Evolutionary conservation across 495 filamentous ascomycete species (phyloP).

Genomic region (Hypomontagnella submonticulosa): DNA sequence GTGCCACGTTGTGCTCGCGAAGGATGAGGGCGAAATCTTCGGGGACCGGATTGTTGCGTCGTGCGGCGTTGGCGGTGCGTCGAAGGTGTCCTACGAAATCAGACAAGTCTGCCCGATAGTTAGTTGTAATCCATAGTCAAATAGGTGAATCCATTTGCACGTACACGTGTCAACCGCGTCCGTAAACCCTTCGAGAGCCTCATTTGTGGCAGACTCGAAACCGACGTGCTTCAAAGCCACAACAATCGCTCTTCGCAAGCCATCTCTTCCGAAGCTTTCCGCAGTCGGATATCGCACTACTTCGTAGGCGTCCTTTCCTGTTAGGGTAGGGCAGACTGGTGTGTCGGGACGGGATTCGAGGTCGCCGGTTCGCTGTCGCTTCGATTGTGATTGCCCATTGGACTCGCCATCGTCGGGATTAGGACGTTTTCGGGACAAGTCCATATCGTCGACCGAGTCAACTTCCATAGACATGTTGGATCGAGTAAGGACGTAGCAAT

Average conservation of each 20-base stretch:
- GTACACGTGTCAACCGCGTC: slow-evolving; percentile 54
- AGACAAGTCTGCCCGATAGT: slow-evolving; percentile 48
- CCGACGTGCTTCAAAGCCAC: slow-evolving; percentile 55
- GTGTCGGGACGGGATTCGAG: slow-evolving; percentile 21
- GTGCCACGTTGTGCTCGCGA: slow-evolving; percentile 49
- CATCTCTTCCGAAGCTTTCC: slow-evolving; percentile 51
- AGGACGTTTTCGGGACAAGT: slow-evolving; percentile 31
- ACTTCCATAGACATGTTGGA: not conserved
- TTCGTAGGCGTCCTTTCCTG: slow-evolving; percentile 10
- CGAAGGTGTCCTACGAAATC: slow-evolving; percentile 49
- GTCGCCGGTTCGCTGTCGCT: slow-evolving; percentile 47
- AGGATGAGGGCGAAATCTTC: slow-evolving; percentile 55
- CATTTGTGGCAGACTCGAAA: slow-evolving; percentile 52
- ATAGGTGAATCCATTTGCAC: slow-evolving; percentile 11
- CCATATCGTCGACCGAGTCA: slow-evolving; percentile 15
- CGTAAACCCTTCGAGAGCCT: slow-evolving; percentile 58
- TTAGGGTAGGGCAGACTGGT: not conserved
- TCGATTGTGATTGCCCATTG: slow-evolving; percentile 33
- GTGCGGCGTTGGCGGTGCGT: slow-evolving; percentile 48
- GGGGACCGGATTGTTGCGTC: slow-evolving; percentile 52
- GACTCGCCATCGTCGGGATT: slow-evolving; percentile 28
- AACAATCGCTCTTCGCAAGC: slow-evolving; percentile 53
- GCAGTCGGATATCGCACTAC: slow-evolving; percentile 34
- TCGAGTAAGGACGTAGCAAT: not conserved
- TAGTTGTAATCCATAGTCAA: slow-evolving; percentile 6